Base-by-base conservation (phyloP, 2,329 filamentous ascomycete species). In the Geoglossum cookeanum region DNA sequence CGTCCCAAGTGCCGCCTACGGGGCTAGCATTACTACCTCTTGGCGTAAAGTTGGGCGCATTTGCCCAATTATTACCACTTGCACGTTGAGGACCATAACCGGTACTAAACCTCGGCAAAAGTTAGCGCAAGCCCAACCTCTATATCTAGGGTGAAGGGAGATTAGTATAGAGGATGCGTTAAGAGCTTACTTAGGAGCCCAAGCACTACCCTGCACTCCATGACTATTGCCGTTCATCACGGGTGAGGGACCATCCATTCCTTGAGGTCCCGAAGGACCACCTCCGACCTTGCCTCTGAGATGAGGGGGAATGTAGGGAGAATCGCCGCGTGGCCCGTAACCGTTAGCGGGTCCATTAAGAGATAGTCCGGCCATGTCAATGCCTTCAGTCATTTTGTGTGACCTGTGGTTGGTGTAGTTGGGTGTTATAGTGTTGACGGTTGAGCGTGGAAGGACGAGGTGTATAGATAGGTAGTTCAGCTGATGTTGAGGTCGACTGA, bases 291-390 rank as follows among this genome's bases (percentile, higher is more conserved):
- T 78, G 65, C 73, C 74, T 68, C 87, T 83, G 77, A 90, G 81
- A 72, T 92, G 87, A 71, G 87, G 87, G 63, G 87, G 87, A 63
- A 92, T 89, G 76, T 92, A 92, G 58, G 74, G 72, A 65, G 85
- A 85, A 44, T 67, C 65, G 30, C 62, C 64, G 68, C 65, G 75
- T 72, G 65, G 71, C 70, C 62, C 69, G 57, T 65, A 64, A 61
- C 64, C 63, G 56, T 69, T 69, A 61, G 74, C 75, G 65, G 77
- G 75, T 66, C 78, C 76, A 65, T 76, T 80, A 62, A 91, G 75
- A 71, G 74, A 83, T 66, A 91, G 76, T 68, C 81, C 80, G 69
- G 77, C 79, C 79, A 91, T 89, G 76, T 88, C 87, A 66, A 92
- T 78, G 76, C 90, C 83, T 67, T 87, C 84, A 70, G 85, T 85